Conservation (phyloP, 2,329 filamentous ascomycete genomes). For the Moelleriella libera region DNA sequence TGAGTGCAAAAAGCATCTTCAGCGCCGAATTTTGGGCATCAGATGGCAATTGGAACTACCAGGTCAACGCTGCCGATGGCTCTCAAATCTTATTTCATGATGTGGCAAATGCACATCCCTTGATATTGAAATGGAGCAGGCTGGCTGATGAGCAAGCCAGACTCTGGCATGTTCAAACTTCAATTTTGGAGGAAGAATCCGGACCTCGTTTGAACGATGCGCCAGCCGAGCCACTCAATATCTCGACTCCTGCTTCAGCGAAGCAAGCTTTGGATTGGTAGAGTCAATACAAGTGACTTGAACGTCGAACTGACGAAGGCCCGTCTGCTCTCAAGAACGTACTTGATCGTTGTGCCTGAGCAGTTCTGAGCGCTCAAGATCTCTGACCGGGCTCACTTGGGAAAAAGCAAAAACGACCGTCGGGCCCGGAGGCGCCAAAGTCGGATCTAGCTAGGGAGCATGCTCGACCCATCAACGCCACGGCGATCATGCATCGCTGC, state of each 20-base stretch:
- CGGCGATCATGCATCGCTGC: too few species aligned
- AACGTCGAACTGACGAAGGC: neutral
- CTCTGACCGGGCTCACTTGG: too few species aligned
- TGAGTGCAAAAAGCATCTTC: slow-evolving; percentile 51
- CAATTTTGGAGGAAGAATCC: slow-evolving; percentile 18
- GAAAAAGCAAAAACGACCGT: too few species aligned
- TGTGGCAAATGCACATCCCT: slow-evolving; percentile 53
- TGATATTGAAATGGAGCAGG: slow-evolving; percentile 47
- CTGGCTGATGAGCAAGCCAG: slow-evolving; percentile 16
- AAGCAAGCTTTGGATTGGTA: slow-evolving; percentile 25
- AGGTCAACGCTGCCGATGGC: slow-evolving; percentile 25
- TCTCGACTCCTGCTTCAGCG: slow-evolving; percentile 9
- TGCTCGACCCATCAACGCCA: too few species aligned
- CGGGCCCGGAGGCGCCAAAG: too few species aligned
- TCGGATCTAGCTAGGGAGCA: too few species aligned
- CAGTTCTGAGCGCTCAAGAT: too few species aligned
- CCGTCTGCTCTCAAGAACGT: too few species aligned
- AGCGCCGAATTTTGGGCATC: slow-evolving; percentile 49
- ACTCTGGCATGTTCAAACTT: slow-evolving; percentile 19
- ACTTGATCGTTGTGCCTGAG: too few species aligned
- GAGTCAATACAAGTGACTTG: slow-evolving; percentile 4
- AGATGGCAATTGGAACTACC: slow-evolving; percentile 59
- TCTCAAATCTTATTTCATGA: slow-evolving; percentile 40
- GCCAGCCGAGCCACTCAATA: slow-evolving; percentile 13
- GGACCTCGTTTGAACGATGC: slow-evolving; percentile 13